Base-by-base conservation (phyloP, 208 protist genomes). In the Trypanosoma grayi region DNA sequence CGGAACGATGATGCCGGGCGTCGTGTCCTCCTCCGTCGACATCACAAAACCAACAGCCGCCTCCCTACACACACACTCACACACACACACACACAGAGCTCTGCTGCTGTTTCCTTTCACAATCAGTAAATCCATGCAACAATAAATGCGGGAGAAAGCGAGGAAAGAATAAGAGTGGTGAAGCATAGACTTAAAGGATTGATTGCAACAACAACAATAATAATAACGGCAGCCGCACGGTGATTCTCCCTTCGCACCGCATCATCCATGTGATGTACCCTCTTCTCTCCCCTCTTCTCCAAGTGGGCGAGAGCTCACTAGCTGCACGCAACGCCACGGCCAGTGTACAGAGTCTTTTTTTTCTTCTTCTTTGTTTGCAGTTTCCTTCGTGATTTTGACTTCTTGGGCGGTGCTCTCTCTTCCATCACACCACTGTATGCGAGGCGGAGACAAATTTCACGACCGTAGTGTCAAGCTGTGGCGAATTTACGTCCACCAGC, bases 401-500 rank as follows among this genome's bases (percentile, higher is more conserved):
- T n/a, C n/a, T n/a, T n/a, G n/a, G n/a, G n/a, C n/a, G n/a, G 14
- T 36, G 37, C n/a, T 37, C 18, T 25, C 43, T 20, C 13, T 37
- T 37, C 24, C 45, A 20, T 43, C 43, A 63, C 27, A 14, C 13
- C 9, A 36, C 7, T 37, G 16, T 33, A 7, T 31, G 25, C 20
- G 51, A 46, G 18, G 48, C 20, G 1, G 55, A 44, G 13, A 22
- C 25, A 39, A 72, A 72, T 33, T 60, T 60, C 39, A 79, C 66
- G 22, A 50, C 40, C 24, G 55, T 55, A n/a, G 86, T 79, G 25
- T 88, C 79, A 11, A 95, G 60, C 2, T 75, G 65, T 7, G 82
- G 78, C 3, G 85, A 88, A 66, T 90, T 76, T 13, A 92, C 71
- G 54, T 95, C 82, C 25, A 95, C 78, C 6, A 95, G 62, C 22